phyloP scores from a whole-genome alignment of 192 early-diverging fungal genomes.

The Rhizoclosmatium sp. region DNA sequence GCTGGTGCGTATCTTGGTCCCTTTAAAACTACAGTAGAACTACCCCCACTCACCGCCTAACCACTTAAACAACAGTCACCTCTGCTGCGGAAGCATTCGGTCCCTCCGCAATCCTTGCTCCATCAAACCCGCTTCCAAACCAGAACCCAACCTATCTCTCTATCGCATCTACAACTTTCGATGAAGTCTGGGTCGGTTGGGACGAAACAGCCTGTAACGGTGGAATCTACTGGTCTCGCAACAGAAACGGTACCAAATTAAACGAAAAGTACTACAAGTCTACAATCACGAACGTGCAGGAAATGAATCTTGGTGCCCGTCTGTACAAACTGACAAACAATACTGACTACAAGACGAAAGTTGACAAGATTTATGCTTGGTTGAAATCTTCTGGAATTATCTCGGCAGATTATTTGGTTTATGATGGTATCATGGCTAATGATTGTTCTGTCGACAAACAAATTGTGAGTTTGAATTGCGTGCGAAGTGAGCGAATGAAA shows the following conservation, averaged over 20 bases:
- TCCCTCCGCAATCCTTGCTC: constrained; percentile 46
- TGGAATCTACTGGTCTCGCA: constrained; percentile 54
- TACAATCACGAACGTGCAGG: constrained; percentile 30
- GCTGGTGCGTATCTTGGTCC: background rate
- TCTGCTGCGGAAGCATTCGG: constrained; percentile 50
- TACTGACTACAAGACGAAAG: constrained; percentile 2
- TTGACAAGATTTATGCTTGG: constrained; percentile 27
- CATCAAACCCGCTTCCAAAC: background rate
- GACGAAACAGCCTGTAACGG: constrained; percentile 49
- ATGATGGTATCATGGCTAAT: constrained; percentile 16
- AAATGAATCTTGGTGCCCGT: constrained; percentile 22
- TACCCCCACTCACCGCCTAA: too few relatives aligned
- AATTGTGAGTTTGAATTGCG: background rate
- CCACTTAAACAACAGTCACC: constrained; percentile 16
- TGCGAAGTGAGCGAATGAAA: background rate
- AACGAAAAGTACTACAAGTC: background rate
- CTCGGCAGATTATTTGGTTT: constrained; percentile 11
- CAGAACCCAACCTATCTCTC: constrained; percentile 32
- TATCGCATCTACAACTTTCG: constrained; percentile 39
- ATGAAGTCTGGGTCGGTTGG: constrained; percentile 51
- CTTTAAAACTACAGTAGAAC: too few relatives aligned
- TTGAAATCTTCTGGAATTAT: constrained; percentile 21
- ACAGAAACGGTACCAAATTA: background rate
- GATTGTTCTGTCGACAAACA: background rate
- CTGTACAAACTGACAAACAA: constrained; percentile 6